A percentile compares a stretch with the other conserved stretches of the same genome.
These are phyloP conservation scores for Linnemannia zychae DNA, from an alignment of 192 early-diverging fungal species.

Conservation along the genomic window DNA sequence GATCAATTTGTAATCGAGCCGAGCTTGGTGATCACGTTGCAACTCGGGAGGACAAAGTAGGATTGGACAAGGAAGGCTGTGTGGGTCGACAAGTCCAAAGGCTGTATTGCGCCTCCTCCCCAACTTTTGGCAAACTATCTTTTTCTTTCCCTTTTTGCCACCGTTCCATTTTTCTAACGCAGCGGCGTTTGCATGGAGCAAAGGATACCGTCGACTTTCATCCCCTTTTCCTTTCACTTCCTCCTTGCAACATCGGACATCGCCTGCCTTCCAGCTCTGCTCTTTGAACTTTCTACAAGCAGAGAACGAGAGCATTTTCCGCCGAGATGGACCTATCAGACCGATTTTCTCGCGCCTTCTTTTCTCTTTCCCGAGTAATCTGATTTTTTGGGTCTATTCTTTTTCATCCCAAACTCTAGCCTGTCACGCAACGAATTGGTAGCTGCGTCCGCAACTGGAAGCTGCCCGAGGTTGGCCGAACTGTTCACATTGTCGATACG, in stretches of 20 bases:
- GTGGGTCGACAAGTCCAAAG: background rate
- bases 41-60: background rate
- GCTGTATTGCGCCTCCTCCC: background rate
- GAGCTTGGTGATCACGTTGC: background rate
- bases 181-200: background rate
- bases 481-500: conserved; percentile 57
- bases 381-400: background rate
- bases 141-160: background rate
- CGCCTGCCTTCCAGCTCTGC: background rate
- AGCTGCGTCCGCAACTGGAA: conserved; percentile 55
- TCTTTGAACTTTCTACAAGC: background rate
- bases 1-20: background rate
- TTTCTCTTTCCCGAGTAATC: background rate
- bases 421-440: conserved; percentile 54
- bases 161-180: background rate
- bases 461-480: conserved; percentile 50
- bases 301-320: background rate
- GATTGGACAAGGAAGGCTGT: background rate
- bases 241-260: background rate
- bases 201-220: background rate
- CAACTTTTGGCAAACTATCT: background rate
- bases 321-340: conserved; percentile 6
- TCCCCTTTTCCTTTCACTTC: background rate
- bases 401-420: conserved; percentile 8
- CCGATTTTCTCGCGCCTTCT: background rate